These are phyloP conservation scores for Phytophthora constricta DNA, from an alignment of 352 stramenopile species.

Conservation along the genomic window DNA sequence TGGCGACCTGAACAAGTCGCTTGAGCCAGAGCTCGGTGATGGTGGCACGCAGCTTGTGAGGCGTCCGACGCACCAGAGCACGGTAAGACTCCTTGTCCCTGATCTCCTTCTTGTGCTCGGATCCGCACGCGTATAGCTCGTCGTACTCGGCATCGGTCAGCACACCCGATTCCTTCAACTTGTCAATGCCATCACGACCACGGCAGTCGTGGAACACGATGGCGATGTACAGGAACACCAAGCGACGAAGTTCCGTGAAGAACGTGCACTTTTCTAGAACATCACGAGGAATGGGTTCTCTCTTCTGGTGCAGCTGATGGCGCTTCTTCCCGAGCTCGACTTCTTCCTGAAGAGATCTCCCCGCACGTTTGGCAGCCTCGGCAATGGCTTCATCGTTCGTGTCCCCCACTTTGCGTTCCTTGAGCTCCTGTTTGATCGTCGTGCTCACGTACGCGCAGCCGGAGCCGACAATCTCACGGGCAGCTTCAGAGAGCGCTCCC, in stretches of 20 bases:
- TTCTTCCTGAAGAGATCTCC: background rate
- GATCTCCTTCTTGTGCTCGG: constrained; percentile 55
- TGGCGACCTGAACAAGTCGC: constrained; percentile 70
- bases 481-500: constrained; percentile 63
- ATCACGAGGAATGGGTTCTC: constrained; percentile 53
- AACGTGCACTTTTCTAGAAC: constrained; percentile 81
- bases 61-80: constrained; percentile 61
- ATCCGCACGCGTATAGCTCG: constrained; percentile 73
- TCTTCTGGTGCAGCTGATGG: background rate
- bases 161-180: constrained; percentile 62
- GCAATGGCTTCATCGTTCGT: constrained; percentile 6
- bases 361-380: background rate
- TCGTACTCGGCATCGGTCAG: constrained; percentile 76
- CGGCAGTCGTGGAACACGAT: constrained; percentile 85
- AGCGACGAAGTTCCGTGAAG: constrained; percentile 74
- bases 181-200: constrained; percentile 68
- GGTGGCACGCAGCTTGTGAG: constrained; percentile 74
- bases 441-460: constrained; percentile 72
- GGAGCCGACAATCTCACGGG: constrained; percentile 70
- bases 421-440: constrained; percentile 37
- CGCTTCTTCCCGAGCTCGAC: background rate
- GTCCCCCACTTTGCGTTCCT: constrained; percentile 9
- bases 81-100: constrained; percentile 51
- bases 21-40: constrained; percentile 87
- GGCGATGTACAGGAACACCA: constrained; percentile 86